A percentile compares a stretch with the other conserved stretches of the same genome.
Evolutionary conservation across 1,139 yeast genomes (phyloP).

Genomic region (Kodamaea plutei): DNA sequence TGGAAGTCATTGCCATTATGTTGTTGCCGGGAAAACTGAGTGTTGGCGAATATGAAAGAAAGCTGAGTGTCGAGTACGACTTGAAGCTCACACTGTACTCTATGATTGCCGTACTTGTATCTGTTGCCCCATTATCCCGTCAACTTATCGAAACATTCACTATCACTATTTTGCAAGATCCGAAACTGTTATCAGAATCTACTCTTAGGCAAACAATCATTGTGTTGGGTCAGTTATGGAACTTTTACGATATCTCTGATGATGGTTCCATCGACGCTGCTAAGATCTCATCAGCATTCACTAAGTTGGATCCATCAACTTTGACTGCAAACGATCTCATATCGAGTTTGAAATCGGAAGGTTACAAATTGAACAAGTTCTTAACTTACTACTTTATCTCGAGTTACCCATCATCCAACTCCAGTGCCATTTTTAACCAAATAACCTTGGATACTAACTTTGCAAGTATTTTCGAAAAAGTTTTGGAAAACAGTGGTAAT

Average conservation of each 20-base stretch:
- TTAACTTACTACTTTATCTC: slow-evolving; percentile 27
- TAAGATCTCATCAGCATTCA: slow-evolving; percentile 15
- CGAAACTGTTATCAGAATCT: slow-evolving; percentile 17
- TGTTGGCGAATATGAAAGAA: slow-evolving; percentile 14
- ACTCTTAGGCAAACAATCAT: slow-evolving; percentile 32
- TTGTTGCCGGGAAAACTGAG: slow-evolving; percentile 29
- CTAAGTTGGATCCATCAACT: slow-evolving; percentile 12
- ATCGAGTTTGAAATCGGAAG: slow-evolving; percentile 20
- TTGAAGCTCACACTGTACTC: slow-evolving; percentile 82
- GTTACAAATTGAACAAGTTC: slow-evolving; percentile 30
- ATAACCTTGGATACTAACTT: slow-evolving; percentile 19
- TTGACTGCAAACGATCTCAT: slow-evolving; percentile 16
- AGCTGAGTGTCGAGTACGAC: slow-evolving; percentile 47
- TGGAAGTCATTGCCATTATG: slow-evolving; percentile 55
- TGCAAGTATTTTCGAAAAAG: slow-evolving; percentile 19
- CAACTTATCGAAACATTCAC: slow-evolving; percentile 67
- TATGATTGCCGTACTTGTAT: slow-evolving; percentile 68
- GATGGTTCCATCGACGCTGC: slow-evolving; percentile 10
- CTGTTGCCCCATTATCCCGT: slow-evolving; percentile 64
- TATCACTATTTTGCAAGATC: slow-evolving; percentile 52
- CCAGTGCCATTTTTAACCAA: slow-evolving; percentile 20
- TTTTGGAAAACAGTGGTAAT: slow-evolving; percentile 17
- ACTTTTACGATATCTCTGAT: slow-evolving; percentile 22
- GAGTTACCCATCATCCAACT: slow-evolving; percentile 15
- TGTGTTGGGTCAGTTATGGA: slow-evolving; percentile 43